Evolutionary conservation across 2,329 filamentous ascomycete genomes (phyloP), one percentile per base, ranked within the genome.

Genomic region (Diplodia mutila): DNA sequence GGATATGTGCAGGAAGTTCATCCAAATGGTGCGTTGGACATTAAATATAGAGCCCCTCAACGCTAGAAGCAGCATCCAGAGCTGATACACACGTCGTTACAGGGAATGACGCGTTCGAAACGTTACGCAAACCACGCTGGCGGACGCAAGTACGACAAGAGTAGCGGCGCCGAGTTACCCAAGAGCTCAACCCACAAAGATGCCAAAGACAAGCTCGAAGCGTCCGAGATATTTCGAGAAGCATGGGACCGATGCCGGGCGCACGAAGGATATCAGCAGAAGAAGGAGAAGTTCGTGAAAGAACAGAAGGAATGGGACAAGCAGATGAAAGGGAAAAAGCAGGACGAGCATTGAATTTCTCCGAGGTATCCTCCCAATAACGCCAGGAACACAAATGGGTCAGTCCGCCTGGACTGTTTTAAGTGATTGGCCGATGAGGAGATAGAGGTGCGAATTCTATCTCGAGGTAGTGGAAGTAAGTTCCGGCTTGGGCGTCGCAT

Each of bases 1-100:
- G 80, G 87, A 90, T 67, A 89, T 89, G 87, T 77, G 82, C 21
- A 79, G 87, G 29, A 90, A 89, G 72, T 90, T 88, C 71, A 81
- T 89, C 7, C 86, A 89, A 74, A 90, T 89, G 87, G 84, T 73
- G 51, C 11, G 67, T 29, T 4, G 8, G 23, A n/a, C 11, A n/a
- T 21, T 5, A 7, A 18, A n/a, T 11, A 46, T 3, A 46, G n/a
- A 21, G 42, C 14, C 7, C 16, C 39, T 42, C 18, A 7, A 7
- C 16, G 7, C 11, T 11, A 3, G 32, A 46, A 25, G 25, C 3
- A 18, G 7, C 29, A 39, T 61, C 6, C 32, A 21, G 29, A 8
- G n/a, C 37, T 53, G 21, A 32, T 21, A 23, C 8, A 18, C 12
- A 6, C 48, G 32, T 23, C n/a, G 21, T 7, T 23, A 3, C 11